Conservation (phyloP, 2,329 filamentous ascomycete species). For the Arthrobotrys musiformis region DNA sequence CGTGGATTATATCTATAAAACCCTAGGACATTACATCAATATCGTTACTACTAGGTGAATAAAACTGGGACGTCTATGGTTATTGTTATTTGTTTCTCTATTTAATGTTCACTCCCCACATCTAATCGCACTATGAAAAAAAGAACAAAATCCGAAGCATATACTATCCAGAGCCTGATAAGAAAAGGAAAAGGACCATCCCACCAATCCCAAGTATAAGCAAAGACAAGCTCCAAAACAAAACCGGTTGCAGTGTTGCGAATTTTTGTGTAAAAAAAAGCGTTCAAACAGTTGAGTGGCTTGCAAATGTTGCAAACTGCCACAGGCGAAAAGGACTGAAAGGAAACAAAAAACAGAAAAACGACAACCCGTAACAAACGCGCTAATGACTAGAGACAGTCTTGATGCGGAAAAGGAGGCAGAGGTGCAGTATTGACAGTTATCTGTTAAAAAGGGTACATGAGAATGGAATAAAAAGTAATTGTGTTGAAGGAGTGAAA, state of each 20-base stretch:
- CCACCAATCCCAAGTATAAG: slow-evolving; percentile 12
- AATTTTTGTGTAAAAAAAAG: not conserved
- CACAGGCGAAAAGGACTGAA: not conserved
- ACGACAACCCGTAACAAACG: not conserved
- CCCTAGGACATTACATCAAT: not conserved
- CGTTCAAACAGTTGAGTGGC: not conserved
- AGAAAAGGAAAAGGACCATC: slow-evolving; percentile 11
- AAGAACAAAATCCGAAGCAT: not conserved
- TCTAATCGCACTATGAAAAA: slow-evolving; percentile 1
- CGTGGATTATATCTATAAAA: no score
- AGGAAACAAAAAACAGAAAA: not conserved
- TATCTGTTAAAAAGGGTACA: slow-evolving; percentile 13
- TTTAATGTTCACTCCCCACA: slow-evolving; percentile 14
- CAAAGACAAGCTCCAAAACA: slow-evolving; percentile 17
- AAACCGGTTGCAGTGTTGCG: not conserved
- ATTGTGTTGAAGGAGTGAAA: not conserved
- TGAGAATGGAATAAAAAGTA: not conserved
- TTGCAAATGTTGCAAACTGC: not conserved
- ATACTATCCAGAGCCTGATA: slow-evolving; percentile 12
- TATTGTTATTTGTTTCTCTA: slow-evolving; percentile 10
- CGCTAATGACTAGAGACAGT: slow-evolving; percentile 16
- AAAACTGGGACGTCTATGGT: not conserved
- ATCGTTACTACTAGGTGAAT: not conserved
- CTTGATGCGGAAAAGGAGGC: slow-evolving; percentile 2
- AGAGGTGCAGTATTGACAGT: not conserved